A percentile compares a stretch with the other conserved stretches of the same genome.
Conservation (phyloP, 2,329 filamentous ascomycete species). For the Mycosphaerella arachidis region DNA sequence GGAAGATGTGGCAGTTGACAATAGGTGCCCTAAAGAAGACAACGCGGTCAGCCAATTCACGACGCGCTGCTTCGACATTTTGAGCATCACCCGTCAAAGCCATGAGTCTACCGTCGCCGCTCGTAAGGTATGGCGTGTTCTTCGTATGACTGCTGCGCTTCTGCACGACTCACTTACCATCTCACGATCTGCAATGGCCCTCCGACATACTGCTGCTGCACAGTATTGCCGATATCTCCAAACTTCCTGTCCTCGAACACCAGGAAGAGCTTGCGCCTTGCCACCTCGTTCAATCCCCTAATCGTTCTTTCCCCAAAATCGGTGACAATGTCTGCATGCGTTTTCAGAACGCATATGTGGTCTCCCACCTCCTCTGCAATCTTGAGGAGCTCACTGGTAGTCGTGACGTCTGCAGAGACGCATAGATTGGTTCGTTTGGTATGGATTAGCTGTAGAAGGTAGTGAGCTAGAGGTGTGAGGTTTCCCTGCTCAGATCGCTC, state of each 20-base stretch:
- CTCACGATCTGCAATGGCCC: conserved; percentile 47
- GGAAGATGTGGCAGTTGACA: conserved; percentile 51
- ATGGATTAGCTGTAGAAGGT: conserved; percentile 47
- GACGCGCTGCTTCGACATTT: background rate
- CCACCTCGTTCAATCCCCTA: conserved; percentile 44
- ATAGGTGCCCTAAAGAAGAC: conserved; percentile 46
- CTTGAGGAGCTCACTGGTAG: conserved; percentile 51
- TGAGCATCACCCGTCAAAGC: background rate
- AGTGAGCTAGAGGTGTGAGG: conserved; percentile 44
- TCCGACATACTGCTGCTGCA: conserved; percentile 52
- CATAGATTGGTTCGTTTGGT: conserved; percentile 51
- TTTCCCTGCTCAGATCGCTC: conserved; percentile 42
- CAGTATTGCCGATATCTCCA: conserved; percentile 53
- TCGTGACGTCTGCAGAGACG: conserved; percentile 55
- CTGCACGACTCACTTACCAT: background rate
- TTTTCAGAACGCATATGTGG: conserved; percentile 57
- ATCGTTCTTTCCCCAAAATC: conserved; percentile 57
- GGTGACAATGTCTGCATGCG: conserved; percentile 58
- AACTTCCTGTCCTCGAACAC: conserved; percentile 55
- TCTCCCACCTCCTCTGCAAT: conserved; percentile 57
- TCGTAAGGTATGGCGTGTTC: too few species aligned
- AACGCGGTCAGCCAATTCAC: background rate
- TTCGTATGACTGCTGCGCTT: background rate
- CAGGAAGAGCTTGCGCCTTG: conserved; percentile 47
- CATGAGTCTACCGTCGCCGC: background rate